Conservation (phyloP, 1,139 yeast genomes). For the Zygotorulaspora mrakii region DNA sequence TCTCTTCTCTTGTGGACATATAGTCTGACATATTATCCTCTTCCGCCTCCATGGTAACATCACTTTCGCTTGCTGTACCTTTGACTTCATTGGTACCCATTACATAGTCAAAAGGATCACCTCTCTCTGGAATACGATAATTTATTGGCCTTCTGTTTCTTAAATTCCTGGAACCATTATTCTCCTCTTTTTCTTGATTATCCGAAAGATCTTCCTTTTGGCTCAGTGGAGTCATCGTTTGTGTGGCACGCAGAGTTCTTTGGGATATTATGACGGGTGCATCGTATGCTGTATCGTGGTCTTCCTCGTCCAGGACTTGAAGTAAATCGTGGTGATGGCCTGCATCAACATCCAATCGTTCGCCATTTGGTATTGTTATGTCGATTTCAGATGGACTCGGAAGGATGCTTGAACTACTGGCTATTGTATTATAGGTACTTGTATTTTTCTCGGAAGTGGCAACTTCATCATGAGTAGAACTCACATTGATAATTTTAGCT, state of each 20-base stretch:
- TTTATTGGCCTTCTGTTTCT: slow-evolving; percentile 24
- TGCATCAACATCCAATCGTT: not conserved
- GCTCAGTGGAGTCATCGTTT: slow-evolving; percentile 15
- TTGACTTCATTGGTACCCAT: slow-evolving; percentile 17
- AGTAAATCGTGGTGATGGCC: slow-evolving; percentile 15
- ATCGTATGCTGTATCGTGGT: slow-evolving; percentile 7
- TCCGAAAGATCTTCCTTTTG: slow-evolving; percentile 9
- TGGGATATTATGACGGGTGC: slow-evolving; percentile 18
- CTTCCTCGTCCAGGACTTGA: slow-evolving; percentile 28
- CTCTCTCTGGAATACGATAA: slow-evolving; percentile 32
- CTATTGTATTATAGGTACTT: not conserved
- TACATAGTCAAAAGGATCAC: slow-evolving; percentile 32
- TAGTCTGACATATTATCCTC: slow-evolving; percentile 32
- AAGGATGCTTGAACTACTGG: slow-evolving; percentile 8
- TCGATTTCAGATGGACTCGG: slow-evolving; percentile 14
- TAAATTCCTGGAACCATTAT: slow-evolving; percentile 13
- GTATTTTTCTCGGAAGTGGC: not conserved
- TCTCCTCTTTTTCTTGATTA: slow-evolving; percentile 9
- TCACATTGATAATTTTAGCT: not conserved
- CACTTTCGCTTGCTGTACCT: slow-evolving; percentile 14
- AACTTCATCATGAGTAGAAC: slow-evolving; percentile 1
- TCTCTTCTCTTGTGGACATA: slow-evolving; percentile 32
- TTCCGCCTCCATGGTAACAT: slow-evolving; percentile 35
- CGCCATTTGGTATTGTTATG: not conserved
- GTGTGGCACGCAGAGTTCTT: slow-evolving; percentile 8